Evolutionary conservation across 2,329 filamentous ascomycete species (phyloP), one percentile per base, ranked within the genome.

Genomic region (Cercospora sp.): DNA sequence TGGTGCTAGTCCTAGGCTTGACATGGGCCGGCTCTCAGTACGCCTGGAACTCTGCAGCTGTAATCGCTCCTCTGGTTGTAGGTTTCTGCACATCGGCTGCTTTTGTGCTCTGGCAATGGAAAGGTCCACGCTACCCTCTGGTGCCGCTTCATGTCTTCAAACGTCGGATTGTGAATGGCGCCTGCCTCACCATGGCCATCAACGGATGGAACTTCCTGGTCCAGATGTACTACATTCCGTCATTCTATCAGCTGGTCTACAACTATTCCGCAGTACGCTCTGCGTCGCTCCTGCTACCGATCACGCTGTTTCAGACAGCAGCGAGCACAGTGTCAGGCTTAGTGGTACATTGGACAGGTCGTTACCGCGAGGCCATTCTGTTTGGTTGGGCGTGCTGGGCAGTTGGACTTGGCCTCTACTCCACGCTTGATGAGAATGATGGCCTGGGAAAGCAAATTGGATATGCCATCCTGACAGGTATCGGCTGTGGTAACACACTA

Each of bases 151-250:
- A 85, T 69, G 85, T 89, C 16, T 87, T 88, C 80, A 82, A 82
- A 70, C 82, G 80, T 1, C 79, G 78, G 16, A 85, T 87, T 32
- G 84, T 87, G 32, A 85, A 85, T 40, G 85, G 86, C 1, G 84
- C 85, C 0, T 86, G 84, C 67, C 70, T 87, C 10, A 73, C 69
- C 13, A 73, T 73, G 71, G 63, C 85, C 40, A 83, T 87, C 73
- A 87, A 87, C 61, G 85, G 86, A 3, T 87, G 86, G 85, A 87
- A 87, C 70, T 87, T 87, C 65, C 79, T 87, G 26, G 82, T 86
- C n/a, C 85, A 87, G 69, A 78, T 85, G 7, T 85, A 85, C 70
- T 85, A 71, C 65, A 70, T 73, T 8, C 71, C 69, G 6, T 70
- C 71, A 0, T 73, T 73, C 61, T 73, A 69, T 62, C 71, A 73